These are phyloP conservation scores for Podospora conica DNA, from an alignment of 495 filamentous ascomycete genomes.

Conservation along the genomic window DNA sequence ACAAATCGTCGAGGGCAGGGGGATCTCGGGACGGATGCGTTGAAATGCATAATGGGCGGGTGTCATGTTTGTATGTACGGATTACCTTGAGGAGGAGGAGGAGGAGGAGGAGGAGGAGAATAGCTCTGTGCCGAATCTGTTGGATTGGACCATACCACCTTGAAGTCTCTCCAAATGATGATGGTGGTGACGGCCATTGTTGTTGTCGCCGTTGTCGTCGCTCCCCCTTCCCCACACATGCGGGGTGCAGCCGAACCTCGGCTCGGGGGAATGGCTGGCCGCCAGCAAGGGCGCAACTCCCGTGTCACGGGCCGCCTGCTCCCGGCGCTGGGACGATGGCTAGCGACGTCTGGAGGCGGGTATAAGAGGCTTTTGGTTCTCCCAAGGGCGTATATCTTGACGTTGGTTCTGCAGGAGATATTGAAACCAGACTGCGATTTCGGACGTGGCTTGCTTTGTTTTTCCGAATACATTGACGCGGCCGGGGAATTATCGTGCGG, in stretches of 20 bases:
- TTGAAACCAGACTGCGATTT: background rate
- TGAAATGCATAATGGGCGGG: slow-evolving; percentile 1
- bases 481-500: no score
- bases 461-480: no score
- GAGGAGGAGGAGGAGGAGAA: no score
- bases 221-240: background rate
- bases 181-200: background rate
- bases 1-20: background rate
- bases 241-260: background rate
- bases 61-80: background rate
- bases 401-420: background rate
- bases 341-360: background rate
- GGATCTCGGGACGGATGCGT: background rate
- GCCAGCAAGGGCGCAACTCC: background rate
- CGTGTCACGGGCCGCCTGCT: background rate
- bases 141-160: background rate
- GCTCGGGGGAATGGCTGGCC: background rate
- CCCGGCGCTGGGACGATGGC: background rate
- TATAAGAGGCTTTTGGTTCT: background rate
- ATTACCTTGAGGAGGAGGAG: background rate
- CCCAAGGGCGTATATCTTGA: slow-evolving; percentile 1
- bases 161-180: background rate
- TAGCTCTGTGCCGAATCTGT: background rate
- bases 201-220: background rate
- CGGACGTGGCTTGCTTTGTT: background rate